These are phyloP conservation scores for Filosporella fistucella DNA, from an alignment of 495 filamentous ascomycete species.

Conservation along the genomic window DNA sequence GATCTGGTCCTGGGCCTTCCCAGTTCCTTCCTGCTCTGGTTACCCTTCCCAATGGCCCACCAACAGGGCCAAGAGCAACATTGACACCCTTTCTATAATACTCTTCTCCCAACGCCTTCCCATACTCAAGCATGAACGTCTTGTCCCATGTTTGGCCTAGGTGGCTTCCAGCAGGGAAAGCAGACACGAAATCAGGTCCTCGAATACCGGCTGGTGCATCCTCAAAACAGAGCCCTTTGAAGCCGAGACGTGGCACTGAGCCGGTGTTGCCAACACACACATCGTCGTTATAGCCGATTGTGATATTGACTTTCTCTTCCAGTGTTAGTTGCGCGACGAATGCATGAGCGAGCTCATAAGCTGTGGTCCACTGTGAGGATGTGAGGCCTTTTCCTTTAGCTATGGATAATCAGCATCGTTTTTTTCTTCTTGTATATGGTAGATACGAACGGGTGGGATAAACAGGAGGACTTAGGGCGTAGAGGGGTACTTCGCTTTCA, in stretches of 20 bases:
- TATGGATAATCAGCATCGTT: background rate
- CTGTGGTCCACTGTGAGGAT: conserved; percentile 40
- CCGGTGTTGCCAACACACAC: conserved; percentile 64
- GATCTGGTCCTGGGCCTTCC: conserved; percentile 76
- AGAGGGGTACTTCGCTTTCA: background rate
- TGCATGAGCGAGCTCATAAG: conserved; percentile 48
- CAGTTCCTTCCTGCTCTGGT: conserved; percentile 61
- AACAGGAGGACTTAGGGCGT: background rate
- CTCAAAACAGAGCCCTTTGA: conserved; percentile 53
- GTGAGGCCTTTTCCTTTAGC: conserved; percentile 51
- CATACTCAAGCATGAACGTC: conserved; percentile 63
- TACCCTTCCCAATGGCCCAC: conserved; percentile 74
- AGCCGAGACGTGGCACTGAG: conserved; percentile 45
- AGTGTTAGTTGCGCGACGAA: conserved; percentile 50
- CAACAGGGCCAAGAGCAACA: conserved; percentile 81
- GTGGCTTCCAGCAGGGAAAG: conserved; percentile 77
- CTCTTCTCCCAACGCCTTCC: conserved; percentile 57
- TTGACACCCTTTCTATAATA: conserved; percentile 55
- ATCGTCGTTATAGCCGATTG: conserved; percentile 58
- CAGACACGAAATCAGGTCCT: conserved; percentile 67
- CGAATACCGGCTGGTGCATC: conserved; percentile 46
- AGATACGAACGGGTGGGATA: background rate
- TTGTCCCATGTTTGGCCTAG: conserved; percentile 65
- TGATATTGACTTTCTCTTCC: conserved; percentile 57
- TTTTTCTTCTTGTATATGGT: background rate